Conservation (phyloP, 169 alveolate species). For the Neospora caninum region DNA sequence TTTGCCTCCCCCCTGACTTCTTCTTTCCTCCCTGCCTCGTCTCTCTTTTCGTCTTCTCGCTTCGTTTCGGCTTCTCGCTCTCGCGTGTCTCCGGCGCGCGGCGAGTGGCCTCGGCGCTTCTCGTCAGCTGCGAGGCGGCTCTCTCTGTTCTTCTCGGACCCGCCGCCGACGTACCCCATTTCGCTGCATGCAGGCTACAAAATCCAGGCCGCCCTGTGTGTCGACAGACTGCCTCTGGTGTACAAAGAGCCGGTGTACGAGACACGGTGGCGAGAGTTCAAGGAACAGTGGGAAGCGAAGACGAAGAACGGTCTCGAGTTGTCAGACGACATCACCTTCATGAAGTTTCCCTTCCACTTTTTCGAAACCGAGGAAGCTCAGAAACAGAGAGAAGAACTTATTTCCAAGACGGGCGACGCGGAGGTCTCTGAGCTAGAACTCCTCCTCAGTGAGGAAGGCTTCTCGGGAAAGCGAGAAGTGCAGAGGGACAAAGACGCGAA, state of each 20-base stretch:
- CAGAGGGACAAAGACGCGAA: slow-evolving; percentile 18
- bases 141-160: slow-evolving; percentile 46
- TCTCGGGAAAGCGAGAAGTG: neutral
- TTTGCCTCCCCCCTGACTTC: neutral
- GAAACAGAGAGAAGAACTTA: slow-evolving; percentile 46
- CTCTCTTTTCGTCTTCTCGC: neutral
- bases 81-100: neutral
- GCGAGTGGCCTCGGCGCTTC: neutral
- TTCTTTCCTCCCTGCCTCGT: neutral
- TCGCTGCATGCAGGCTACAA: slow-evolving; percentile 54
- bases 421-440: slow-evolving; percentile 60
- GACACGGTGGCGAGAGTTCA: slow-evolving; percentile 59
- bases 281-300: slow-evolving; percentile 49
- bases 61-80: neutral
- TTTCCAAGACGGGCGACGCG: slow-evolving; percentile 60
- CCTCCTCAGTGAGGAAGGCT: slow-evolving; percentile 63
- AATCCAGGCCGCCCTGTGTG: slow-evolving; percentile 68
- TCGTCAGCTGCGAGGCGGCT: neutral
- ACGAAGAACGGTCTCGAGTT: slow-evolving; percentile 50
- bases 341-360: slow-evolving; percentile 68
- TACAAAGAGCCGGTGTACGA: slow-evolving; percentile 62
- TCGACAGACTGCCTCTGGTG: slow-evolving; percentile 71
- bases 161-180: slow-evolving; percentile 59
- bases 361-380: slow-evolving; percentile 62
- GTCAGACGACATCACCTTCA: slow-evolving; percentile 62